Conservation (phyloP, 139 green algal species). For the Raphidocelis subcapitata region DNA sequence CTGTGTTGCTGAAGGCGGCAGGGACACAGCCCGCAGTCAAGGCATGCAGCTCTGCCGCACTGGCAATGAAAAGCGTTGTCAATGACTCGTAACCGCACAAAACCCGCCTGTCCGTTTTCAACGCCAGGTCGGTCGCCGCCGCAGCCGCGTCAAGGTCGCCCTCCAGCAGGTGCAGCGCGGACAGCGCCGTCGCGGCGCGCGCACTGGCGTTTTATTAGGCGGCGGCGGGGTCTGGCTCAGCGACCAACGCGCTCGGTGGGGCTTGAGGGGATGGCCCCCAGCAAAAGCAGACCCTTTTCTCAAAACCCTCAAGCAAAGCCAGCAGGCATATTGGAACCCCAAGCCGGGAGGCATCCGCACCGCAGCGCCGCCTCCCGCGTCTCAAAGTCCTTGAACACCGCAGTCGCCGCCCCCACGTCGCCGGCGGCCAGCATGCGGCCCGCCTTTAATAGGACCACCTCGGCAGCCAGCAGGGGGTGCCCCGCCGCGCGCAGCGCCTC, state of each 20-base stretch:
- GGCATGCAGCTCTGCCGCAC: too few relatives aligned
- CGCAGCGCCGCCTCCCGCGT: conserved; percentile 62
- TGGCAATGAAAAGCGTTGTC: too few relatives aligned
- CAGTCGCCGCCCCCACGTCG: conserved; percentile 66
- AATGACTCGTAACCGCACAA: too few relatives aligned
- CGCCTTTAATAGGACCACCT: conserved; percentile 71
- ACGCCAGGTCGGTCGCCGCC: conserved; percentile 70
- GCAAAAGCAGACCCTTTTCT: too few relatives aligned
- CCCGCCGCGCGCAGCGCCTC: conserved; percentile 54
- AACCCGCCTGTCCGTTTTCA: conserved; percentile 67
- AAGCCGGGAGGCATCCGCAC: too few relatives aligned
- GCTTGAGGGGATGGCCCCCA: too few relatives aligned
- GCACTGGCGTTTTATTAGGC: conserved; percentile 36
- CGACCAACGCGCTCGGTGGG: too few relatives aligned
- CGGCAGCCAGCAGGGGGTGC: conserved; percentile 17
- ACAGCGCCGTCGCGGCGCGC: conserved; percentile 78
- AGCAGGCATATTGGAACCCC: too few relatives aligned
- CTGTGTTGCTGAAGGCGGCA: too few relatives aligned
- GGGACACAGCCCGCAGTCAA: too few relatives aligned
- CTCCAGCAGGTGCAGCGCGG: conserved; percentile 79
- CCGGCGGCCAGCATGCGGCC: conserved; percentile 57
- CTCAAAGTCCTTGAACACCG: conserved; percentile 85
- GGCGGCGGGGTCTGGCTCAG: too few relatives aligned
- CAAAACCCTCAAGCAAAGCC: too few relatives aligned
- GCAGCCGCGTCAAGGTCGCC: conserved; percentile 59